Evolutionary conservation across 1,284 basidiomycete genomes (phyloP).

Genomic region (Phylloporus sp.): DNA sequence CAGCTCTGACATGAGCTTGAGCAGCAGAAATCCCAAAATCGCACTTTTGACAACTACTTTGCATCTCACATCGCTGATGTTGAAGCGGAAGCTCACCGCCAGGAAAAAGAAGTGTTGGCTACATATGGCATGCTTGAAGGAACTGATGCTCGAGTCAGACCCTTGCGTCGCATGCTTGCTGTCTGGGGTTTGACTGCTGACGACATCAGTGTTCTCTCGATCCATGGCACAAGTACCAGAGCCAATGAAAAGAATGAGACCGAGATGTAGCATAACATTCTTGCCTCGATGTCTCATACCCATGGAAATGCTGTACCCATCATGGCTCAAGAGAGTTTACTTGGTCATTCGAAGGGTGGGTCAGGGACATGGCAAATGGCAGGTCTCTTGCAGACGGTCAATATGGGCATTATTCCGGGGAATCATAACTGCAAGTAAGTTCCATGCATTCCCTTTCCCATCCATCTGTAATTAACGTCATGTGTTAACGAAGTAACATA

Average conservation of each 20-base stretch:
- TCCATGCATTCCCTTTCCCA: slow-evolving; percentile 26
- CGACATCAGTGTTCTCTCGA: slow-evolving; percentile 88
- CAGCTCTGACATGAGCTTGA: slow-evolving; percentile 82
- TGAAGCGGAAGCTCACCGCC: slow-evolving; percentile 86
- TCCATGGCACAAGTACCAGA: slow-evolving; percentile 94
- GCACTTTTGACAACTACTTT: slow-evolving; percentile 68
- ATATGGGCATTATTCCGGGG: slow-evolving; percentile 91
- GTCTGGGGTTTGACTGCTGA: slow-evolving; percentile 96
- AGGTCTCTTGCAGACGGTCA: slow-evolving; percentile 89
- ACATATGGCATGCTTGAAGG: slow-evolving; percentile 97
- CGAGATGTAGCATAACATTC: slow-evolving; percentile 94
- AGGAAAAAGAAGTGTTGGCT: slow-evolving; percentile 89
- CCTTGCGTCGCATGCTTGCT: slow-evolving; percentile 92
- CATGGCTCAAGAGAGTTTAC: slow-evolving; percentile 96
- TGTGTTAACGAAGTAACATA: slow-evolving; percentile 69
- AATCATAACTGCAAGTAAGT: slow-evolving; percentile 95
- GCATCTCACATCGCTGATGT: slow-evolving; percentile 77
- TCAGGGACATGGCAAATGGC: slow-evolving; percentile 98
- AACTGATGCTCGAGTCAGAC: slow-evolving; percentile 81
- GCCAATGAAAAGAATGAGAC: slow-evolving; percentile 99
- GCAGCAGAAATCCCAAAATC: slow-evolving; percentile 58
- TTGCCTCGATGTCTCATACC: slow-evolving; percentile 86
- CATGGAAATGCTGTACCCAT: slow-evolving; percentile 95
- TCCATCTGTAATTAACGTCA: slow-evolving; percentile 21
- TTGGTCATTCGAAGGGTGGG: slow-evolving; percentile 96